Evolutionary conservation across 768 basidiomycete genomes (phyloP), one percentile per base, ranked within the genome.

Genomic region (Cantharellus cinnabarinus): DNA sequence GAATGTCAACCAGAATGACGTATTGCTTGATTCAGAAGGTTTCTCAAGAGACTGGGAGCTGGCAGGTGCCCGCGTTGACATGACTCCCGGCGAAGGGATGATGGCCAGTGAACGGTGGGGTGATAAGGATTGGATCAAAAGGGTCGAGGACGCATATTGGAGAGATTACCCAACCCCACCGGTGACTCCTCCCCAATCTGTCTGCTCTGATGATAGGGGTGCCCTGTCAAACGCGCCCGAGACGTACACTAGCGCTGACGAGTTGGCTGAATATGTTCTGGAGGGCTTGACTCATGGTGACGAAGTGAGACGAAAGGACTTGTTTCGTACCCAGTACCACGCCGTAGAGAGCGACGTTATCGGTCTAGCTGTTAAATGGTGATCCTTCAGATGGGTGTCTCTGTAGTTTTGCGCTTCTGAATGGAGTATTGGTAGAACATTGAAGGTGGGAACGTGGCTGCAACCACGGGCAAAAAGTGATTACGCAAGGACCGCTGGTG

Each of bases 131-230:
- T 90, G 89, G 89, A 83, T 82, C 41, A 75, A 75, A 64, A 76
- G 73, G 63, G 89, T 93, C 41, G 93, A 95, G 69, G 77, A 74
- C 60, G 76, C 80, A 52, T 97, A 95, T 68, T 94, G 91, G 91
- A 68, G 58, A 41, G 66, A 67, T 15, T 63, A 73, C 52, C 72
- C 72, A 2, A 76, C 75, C 2, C 76, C 77, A 39, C 76, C 75
- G 15, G 68, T 71, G 35, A 37, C 35, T 42, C 29, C 53, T 5
- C 56, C 56, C 5, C 14, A 5, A 42, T 40, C 56, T 7, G 38
- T 41, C 5, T 14, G 15, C 34, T 54, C 52, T 54, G 10, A 10
- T 7, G 7, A 7, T 54, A 10, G 7, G 10, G 52, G 15, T 7
- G 52, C 15, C 10, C 15, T n/a, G 52, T 10, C 10, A 48, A 48